Conservation (phyloP, 2,329 filamentous ascomycete species). For the Aureobasidium uvarum region DNA sequence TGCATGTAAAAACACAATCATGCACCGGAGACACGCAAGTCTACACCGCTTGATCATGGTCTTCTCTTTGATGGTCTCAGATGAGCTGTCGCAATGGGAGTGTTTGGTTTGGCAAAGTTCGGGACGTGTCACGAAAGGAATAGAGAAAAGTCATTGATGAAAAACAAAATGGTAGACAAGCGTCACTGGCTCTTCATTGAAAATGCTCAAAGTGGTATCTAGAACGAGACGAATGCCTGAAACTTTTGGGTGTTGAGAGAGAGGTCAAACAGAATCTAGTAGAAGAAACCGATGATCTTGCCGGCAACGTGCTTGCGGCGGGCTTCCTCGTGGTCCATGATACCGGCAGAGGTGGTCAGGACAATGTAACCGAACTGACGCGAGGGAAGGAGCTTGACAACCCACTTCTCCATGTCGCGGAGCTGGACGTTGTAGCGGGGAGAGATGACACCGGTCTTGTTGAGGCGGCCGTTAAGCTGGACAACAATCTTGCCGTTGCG, state of each 20-base stretch:
- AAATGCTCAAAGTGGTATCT: constrained; percentile 27
- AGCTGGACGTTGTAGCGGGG: constrained; percentile 99
- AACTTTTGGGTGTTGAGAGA: constrained; percentile 24
- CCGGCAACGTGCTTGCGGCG: constrained; percentile 97
- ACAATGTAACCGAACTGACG: constrained; percentile 99
- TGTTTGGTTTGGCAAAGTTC: background rate
- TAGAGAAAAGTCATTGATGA: background rate
- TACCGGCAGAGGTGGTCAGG: constrained; percentile 97
- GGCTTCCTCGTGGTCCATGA: constrained; percentile 99
- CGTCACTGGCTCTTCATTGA: constrained; percentile 26
- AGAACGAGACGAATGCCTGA: constrained; percentile 26
- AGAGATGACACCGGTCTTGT: constrained; percentile 99
- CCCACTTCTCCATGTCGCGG: constrained; percentile 98
- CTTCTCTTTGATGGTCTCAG: background rate
- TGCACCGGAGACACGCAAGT: background rate
- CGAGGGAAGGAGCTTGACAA: constrained; percentile 96
- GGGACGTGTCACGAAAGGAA: background rate
- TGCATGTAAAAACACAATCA: constrained; percentile 6
- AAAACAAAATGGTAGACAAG: constrained; percentile 14
- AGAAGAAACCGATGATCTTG: constrained; percentile 99
- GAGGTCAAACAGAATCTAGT: constrained; percentile 52
- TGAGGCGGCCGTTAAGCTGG: constrained; percentile 95
- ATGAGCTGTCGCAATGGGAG: too few relatives aligned
- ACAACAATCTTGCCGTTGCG: constrained; percentile 99
- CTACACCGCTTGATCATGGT: constrained; percentile 2